Percentiles rank a stretch among this genome's conserved stretches.
phyloP scores from a whole-genome alignment of 129 eudicot species.

The Pseudognaphalium luteoalbum region DNA sequence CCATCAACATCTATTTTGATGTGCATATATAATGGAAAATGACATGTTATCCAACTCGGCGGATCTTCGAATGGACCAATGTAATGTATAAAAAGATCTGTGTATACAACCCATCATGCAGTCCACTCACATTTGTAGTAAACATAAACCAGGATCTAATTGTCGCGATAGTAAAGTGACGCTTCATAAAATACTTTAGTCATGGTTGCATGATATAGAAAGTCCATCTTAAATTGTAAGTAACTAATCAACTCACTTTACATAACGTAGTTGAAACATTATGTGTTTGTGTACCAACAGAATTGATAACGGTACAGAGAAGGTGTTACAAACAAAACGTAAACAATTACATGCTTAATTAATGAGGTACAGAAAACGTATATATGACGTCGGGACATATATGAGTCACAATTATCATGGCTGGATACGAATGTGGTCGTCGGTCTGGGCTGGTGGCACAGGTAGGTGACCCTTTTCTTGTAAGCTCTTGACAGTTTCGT shows the following conservation, averaged over 20 bases:
- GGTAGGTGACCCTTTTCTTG: constrained; percentile 96
- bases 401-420: constrained; percentile 27
- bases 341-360: too few species aligned
- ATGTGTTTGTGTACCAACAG: not conserved
- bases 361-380: not conserved
- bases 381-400: not conserved
- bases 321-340: too few species aligned
- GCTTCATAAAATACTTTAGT: too few species aligned
- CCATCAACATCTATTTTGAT: too few species aligned
- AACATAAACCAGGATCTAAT: not conserved
- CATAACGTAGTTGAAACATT: not conserved
- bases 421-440: constrained; percentile 55
- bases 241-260: not conserved
- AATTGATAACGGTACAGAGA: too few species aligned
- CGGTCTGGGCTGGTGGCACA: constrained; percentile 48
- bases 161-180: not conserved
- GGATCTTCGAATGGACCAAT: too few species aligned
- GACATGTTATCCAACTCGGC: too few species aligned
- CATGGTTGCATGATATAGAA: not conserved
- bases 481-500: constrained; percentile 88
- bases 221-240: not conserved
- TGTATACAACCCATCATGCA: too few species aligned
- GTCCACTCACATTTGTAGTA: not conserved
- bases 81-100: too few species aligned
- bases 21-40: too few species aligned